Conservation (phyloP, 352 stramenopile genomes). For the Thalassiosira livingstoniorum region DNA sequence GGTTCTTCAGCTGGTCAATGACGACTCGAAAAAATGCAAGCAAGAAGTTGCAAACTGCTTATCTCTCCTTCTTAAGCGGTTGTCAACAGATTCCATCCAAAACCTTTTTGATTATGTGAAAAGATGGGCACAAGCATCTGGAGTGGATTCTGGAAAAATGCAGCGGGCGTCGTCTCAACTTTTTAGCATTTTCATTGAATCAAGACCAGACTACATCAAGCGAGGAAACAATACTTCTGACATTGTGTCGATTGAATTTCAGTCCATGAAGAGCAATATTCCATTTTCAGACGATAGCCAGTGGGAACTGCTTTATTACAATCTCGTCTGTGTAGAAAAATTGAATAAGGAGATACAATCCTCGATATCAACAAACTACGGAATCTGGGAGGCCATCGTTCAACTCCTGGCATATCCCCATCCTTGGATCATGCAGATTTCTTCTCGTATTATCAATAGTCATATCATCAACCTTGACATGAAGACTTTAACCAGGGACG, state of each 20-base stretch:
- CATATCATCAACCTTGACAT: slow-evolving; percentile 66
- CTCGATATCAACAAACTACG: slow-evolving; percentile 36
- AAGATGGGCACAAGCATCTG: slow-evolving; percentile 88
- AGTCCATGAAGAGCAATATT: slow-evolving; percentile 40
- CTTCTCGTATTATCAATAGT: slow-evolving; percentile 71
- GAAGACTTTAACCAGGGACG: slow-evolving; percentile 36
- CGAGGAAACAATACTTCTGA: slow-evolving; percentile 56
- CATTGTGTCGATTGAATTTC: slow-evolving; percentile 43
- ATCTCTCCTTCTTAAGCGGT: slow-evolving; percentile 88
- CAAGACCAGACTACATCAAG: slow-evolving; percentile 73
- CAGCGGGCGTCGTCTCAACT: slow-evolving; percentile 76
- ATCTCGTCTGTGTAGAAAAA: slow-evolving; percentile 78
- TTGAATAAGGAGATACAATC: slow-evolving; percentile 55
- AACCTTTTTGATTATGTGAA: slow-evolving; percentile 89
- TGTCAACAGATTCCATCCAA: slow-evolving; percentile 91
- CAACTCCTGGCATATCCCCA: slow-evolving; percentile 71
- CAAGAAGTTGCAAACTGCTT: slow-evolving; percentile 88
- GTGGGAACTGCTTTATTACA: slow-evolving; percentile 84
- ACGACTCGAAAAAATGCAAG: slow-evolving; percentile 91
- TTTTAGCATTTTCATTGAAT: slow-evolving; percentile 82
- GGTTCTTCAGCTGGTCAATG: slow-evolving; percentile 95
- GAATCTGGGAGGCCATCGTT: slow-evolving; percentile 71
- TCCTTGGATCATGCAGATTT: slow-evolving; percentile 81
- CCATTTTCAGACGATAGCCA: slow-evolving; percentile 50
- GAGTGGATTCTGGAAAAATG: slow-evolving; percentile 63